phyloP scores from a whole-genome alignment of 768 basidiomycete species.

The Tricholoma matsutake region DNA sequence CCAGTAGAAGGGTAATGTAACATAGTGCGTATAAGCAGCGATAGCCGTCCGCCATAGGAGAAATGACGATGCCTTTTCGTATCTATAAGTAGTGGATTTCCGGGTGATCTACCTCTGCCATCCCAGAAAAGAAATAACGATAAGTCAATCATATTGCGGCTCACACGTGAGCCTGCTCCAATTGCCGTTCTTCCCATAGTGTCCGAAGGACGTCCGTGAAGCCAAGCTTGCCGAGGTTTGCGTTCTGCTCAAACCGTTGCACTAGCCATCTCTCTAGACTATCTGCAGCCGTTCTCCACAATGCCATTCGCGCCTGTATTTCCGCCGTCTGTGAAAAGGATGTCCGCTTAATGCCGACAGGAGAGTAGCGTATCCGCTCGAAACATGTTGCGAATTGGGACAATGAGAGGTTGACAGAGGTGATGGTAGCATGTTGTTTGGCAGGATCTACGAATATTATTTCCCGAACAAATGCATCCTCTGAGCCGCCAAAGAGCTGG shows the following conservation, averaged over 20 bases:
- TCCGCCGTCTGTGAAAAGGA: constrained; percentile 88
- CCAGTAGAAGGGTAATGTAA: constrained; percentile 4
- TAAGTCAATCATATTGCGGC: neutral
- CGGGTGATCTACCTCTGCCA: neutral
- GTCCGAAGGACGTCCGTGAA: constrained; percentile 86
- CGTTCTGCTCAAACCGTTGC: constrained; percentile 90
- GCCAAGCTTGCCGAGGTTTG: constrained; percentile 81
- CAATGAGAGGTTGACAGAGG: constrained; percentile 89
- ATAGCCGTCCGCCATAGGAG: constrained; percentile 2
- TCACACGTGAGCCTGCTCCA: constrained; percentile 13
- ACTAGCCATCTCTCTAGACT: constrained; percentile 83
- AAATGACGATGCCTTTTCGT: constrained; percentile 12
- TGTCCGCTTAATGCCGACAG: constrained; percentile 61
- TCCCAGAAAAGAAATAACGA: constrained; percentile 7
- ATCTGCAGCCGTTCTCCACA: constrained; percentile 82
- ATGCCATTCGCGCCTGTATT: constrained; percentile 76
- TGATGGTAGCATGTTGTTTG: constrained; percentile 76
- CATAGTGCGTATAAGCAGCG: constrained; percentile 4
- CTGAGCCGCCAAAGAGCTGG: constrained; percentile 88
- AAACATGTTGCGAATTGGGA: constrained; percentile 94
- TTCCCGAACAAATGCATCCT: constrained; percentile 93
- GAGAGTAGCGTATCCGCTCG: constrained; percentile 86
- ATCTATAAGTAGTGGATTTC: constrained; percentile 11
- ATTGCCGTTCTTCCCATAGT: constrained; percentile 72
- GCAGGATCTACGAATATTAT: constrained; percentile 90